A percentile compares a stretch with the other conserved stretches of the same genome.
phyloP scores from a whole-genome alignment of 345 rosid species.

The Ailanthus altissimus region DNA sequence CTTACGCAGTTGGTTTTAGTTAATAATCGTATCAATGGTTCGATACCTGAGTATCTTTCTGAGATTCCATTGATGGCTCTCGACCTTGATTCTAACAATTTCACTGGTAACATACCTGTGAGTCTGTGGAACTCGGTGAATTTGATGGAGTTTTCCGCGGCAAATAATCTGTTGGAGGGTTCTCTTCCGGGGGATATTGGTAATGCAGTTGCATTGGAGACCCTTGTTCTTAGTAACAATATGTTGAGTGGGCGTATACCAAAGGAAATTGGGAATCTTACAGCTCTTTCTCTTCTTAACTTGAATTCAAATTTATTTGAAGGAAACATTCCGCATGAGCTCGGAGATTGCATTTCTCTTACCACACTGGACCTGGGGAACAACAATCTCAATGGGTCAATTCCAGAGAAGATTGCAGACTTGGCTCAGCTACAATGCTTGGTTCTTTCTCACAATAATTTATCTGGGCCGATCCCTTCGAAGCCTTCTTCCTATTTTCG shows the following conservation, averaged over 20 bases:
- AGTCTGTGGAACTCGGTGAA: constrained; percentile 58
- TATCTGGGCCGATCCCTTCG: constrained; percentile 73
- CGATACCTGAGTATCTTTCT: constrained; percentile 57
- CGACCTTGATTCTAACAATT: constrained; percentile 75
- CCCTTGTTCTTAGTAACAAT: constrained; percentile 68
- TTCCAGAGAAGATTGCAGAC: constrained; percentile 57
- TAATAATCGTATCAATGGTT: constrained; percentile 59
- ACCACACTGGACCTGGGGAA: constrained; percentile 82
- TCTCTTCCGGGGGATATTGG: constrained; percentile 61
- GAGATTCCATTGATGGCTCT: constrained; percentile 74
- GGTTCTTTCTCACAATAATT: constrained; percentile 76
- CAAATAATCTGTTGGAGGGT: constrained; percentile 61
- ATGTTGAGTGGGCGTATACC: constrained; percentile 59
- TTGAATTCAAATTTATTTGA: constrained; percentile 73
- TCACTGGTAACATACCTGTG: constrained; percentile 59
- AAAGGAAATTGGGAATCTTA: constrained; percentile 68
- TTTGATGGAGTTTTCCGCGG: constrained; percentile 81
- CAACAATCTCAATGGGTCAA: constrained; percentile 68
- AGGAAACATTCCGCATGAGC: constrained; percentile 63
- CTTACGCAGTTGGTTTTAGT: constrained; percentile 59
- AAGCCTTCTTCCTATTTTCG: constrained; percentile 65
- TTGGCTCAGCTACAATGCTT: constrained; percentile 74
- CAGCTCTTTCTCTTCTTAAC: constrained; percentile 59
- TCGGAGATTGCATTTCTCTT: constrained; percentile 63
- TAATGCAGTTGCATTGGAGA: constrained; percentile 53